Evolutionary conservation across 441 rosid genomes (phyloP).

Genomic region (Viola pubescens): DNA sequence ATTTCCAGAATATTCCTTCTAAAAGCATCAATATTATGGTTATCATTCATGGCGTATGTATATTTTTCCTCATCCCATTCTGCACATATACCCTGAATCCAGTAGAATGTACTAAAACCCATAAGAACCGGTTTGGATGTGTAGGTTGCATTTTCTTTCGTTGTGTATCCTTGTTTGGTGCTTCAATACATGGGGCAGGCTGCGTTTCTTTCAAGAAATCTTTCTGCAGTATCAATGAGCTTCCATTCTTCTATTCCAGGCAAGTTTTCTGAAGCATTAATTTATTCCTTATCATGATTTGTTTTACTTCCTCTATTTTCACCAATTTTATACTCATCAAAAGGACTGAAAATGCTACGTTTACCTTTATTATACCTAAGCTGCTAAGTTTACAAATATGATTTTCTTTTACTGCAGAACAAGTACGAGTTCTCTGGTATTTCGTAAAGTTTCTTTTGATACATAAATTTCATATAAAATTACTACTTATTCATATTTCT

Average conservation of each 20-base stretch:
- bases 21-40: no score
- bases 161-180: slow-evolving; percentile 83
- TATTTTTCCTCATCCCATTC: neutral
- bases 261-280: slow-evolving; percentile 18
- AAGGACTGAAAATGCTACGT: neutral
- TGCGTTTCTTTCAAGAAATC: slow-evolving; percentile 78
- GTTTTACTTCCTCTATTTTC: slow-evolving; percentile 13
- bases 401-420: slow-evolving; percentile 1
- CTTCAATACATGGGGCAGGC: slow-evolving; percentile 99
- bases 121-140: slow-evolving; percentile 21
- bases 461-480: no score
- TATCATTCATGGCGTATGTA: no score
- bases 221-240: slow-evolving; percentile 45
- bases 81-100: neutral
- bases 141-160: slow-evolving; percentile 73
- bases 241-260: slow-evolving; percentile 90
- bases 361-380: neutral
- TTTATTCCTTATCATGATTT: neutral
- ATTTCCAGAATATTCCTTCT: no score
- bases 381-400: neutral
- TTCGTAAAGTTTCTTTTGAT: no score
- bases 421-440: neutral
- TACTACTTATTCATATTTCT: neutral
- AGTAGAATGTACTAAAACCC: slow-evolving; percentile 1
- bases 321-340: neutral